Percentiles rank a stretch among this genome's conserved stretches.
These are phyloP conservation scores for Camelina laxa DNA, from an alignment of 345 rosid species.

Conservation along the genomic window DNA sequence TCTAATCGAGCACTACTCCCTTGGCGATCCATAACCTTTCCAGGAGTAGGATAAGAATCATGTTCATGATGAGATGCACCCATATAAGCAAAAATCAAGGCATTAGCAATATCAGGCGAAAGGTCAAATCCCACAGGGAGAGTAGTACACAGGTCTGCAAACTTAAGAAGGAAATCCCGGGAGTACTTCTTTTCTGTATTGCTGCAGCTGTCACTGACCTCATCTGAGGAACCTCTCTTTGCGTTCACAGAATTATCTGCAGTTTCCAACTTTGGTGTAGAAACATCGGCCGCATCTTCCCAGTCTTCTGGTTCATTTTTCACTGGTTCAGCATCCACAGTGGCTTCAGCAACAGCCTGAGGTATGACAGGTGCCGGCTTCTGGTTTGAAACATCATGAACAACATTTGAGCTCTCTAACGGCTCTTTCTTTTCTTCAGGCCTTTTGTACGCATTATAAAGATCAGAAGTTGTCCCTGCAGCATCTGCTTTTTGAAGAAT, in stretches of 20 bases:
- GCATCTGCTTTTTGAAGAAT: slow-evolving; percentile 91
- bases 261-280: slow-evolving; percentile 76
- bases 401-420: slow-evolving; percentile 41
- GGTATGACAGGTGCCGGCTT: slow-evolving; percentile 47
- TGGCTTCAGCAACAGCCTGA: slow-evolving; percentile 40
- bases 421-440: slow-evolving; percentile 83
- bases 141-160: slow-evolving; percentile 64
- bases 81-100: slow-evolving; percentile 46
- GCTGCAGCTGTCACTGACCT: slow-evolving; percentile 48
- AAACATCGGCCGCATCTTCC: slow-evolving; percentile 95
- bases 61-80: slow-evolving; percentile 57
- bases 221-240: slow-evolving; percentile 42
- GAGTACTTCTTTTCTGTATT: slow-evolving; percentile 77
- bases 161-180: slow-evolving; percentile 88
- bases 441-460: slow-evolving; percentile 88
- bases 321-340: slow-evolving; percentile 46
- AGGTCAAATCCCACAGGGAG: slow-evolving; percentile 72
- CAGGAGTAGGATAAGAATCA: slow-evolving; percentile 62
- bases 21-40: slow-evolving; percentile 70
- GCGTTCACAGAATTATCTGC: slow-evolving; percentile 41
- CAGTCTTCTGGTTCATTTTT: slow-evolving; percentile 92
- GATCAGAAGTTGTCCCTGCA: slow-evolving; percentile 82
- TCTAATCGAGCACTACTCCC: slow-evolving; percentile 64
- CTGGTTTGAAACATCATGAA: slow-evolving; percentile 40
- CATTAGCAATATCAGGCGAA: slow-evolving; percentile 56